Percentiles rank a stretch among this genome's conserved stretches.
These are phyloP conservation scores for Helenozyma baotianmanensis DNA, from an alignment of 805 yeast species.

Conservation along the genomic window DNA sequence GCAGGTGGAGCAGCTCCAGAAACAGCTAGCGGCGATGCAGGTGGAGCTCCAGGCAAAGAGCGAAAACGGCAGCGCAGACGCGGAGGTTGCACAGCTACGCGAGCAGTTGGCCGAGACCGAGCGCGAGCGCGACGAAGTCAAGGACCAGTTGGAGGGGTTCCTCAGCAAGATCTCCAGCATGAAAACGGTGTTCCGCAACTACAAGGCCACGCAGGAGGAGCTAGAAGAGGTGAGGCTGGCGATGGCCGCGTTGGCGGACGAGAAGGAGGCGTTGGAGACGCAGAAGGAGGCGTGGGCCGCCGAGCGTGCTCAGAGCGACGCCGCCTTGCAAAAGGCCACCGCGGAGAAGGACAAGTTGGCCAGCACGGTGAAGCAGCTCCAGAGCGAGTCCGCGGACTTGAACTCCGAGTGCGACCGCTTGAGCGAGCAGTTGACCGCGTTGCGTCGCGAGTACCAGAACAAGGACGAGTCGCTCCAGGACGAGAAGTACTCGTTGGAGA, in stretches of 20 bases:
- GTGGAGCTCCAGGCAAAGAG: constrained; percentile 3
- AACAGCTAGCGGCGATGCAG: constrained; percentile 2
- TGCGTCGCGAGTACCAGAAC: constrained; percentile 34
- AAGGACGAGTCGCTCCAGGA: constrained; percentile 34
- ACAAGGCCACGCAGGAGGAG: constrained; percentile 66
- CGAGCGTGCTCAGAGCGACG: constrained; percentile 1
- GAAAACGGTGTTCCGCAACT: constrained; percentile 67
- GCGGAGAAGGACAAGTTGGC: constrained; percentile 15
- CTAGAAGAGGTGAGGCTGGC: constrained; percentile 32
- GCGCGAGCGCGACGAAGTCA: constrained; percentile 51
- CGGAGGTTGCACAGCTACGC: constrained; percentile 2
- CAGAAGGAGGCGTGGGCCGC: constrained; percentile 42
- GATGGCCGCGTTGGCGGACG: constrained; percentile 5
- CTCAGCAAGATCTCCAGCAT: constrained; percentile 63
- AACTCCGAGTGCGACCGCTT: constrained; percentile 54
- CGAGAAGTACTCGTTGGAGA: constrained; percentile 38
- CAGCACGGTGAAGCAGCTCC: constrained; percentile 12
- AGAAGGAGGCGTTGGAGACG: constrained; percentile 2
- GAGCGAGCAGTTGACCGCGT: constrained; percentile 31
- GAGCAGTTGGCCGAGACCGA: constrained; percentile 11
- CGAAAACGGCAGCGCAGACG: background rate
- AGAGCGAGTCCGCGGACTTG: constrained; percentile 31
- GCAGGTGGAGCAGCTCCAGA: no score
- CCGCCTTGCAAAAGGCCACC: constrained; percentile 22
- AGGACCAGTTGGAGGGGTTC: constrained; percentile 57